Base-by-base conservation (phyloP, 306 rosid species). In the Lablab purpureus region DNA sequence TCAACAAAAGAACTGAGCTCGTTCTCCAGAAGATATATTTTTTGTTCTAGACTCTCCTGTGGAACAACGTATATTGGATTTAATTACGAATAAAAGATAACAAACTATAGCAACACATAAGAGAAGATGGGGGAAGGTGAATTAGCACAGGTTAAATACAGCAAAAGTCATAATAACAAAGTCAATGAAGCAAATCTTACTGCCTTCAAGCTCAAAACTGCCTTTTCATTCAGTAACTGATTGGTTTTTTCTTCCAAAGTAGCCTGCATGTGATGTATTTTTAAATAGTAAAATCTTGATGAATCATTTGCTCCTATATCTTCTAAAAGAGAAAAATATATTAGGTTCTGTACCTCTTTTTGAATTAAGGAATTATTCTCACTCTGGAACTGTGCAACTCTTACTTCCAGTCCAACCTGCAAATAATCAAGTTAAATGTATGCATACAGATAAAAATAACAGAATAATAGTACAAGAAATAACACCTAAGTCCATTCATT, bases 41-140 rank as follows among this genome's bases (percentile, higher is more conserved):
- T 92, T 84, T 76, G 88, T 77, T 86, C 86, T 74, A 92, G 86
- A 85, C 89, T 83, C 73, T 55, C 92, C 96, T 92, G 90, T 27
- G 21, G 36, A 80, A 85, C 66, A 76, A 36, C 65, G 47, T 45
- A 80, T 5, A 60, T 22, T 82, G 43, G 74, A 83, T 77, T 85
- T 65, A 54, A 9, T 45, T 68, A 36, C 58, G 25, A 32, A 54
- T 18, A 45, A 46, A 58, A 36, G 51, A 22, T 0, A 15, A 6
- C 51, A 62, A 67, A 32, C n/a, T 52, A 23, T 21, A 18, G 66
- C 71, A 76, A 23, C 37, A 15, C 36, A 45, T 3, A 22, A 56
- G 71, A 81, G 76, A n/a, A n/a, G 67, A 40, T 3, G 17, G 28
- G 7, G 71, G 41, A 5, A 47, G 25, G 47, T 18, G 23, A 36